Conservation (phyloP, 2,329 filamentous ascomycete genomes). For the Peltaster fructicola region DNA sequence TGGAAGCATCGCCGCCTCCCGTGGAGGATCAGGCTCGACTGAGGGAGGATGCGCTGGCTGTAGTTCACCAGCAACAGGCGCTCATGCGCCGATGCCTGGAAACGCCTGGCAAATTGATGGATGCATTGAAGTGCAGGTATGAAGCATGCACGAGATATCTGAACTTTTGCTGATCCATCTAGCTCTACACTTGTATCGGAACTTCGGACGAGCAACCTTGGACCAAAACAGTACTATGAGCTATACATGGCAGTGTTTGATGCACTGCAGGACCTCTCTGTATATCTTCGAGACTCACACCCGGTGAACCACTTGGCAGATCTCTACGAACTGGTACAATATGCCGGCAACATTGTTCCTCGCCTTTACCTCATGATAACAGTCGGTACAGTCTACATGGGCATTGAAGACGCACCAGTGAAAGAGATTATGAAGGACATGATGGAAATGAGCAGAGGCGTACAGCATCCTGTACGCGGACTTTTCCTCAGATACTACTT, state of each 20-base stretch:
- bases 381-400: conserved; percentile 97
- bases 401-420: conserved; percentile 90
- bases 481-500: conserved; percentile 93
- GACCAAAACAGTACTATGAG: conserved; percentile 99
- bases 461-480: conserved; percentile 90
- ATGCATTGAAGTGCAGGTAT: conserved; percentile 98
- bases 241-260: conserved; percentile 99
- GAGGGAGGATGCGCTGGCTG: conserved; percentile 89
- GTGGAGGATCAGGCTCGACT: conserved; percentile 56
- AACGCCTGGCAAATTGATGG: conserved; percentile 96
- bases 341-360: conserved; percentile 94
- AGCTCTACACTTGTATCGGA: conserved; percentile 98
- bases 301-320: conserved; percentile 96
- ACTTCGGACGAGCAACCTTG: conserved; percentile 84
- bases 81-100: conserved; percentile 97
- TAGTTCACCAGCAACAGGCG: conserved; percentile 90
- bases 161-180: conserved; percentile 5
- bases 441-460: conserved; percentile 99
- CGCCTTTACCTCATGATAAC: conserved; percentile 98
- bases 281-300: conserved; percentile 92
- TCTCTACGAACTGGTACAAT: conserved; percentile 92
- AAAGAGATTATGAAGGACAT: conserved; percentile 99
- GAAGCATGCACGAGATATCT: conserved; percentile 15
- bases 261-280: conserved; percentile 85
- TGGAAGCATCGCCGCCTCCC: conserved; percentile 29